Conservation (phyloP, 148 eudicot species). For the Rhododendron molle region DNA sequence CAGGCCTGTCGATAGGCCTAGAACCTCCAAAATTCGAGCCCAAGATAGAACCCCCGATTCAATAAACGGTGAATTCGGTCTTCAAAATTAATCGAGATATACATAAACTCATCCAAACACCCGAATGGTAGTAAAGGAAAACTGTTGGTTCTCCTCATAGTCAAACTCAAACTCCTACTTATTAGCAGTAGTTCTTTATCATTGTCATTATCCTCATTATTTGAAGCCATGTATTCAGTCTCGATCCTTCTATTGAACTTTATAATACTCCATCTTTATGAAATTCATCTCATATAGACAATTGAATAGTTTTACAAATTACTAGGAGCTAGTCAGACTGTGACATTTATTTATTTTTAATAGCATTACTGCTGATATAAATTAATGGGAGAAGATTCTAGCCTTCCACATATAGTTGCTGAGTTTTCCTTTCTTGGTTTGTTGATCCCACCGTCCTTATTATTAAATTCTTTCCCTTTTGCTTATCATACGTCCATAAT, state of each 20-base stretch:
- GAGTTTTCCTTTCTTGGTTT: constrained; percentile 7
- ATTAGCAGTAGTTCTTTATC: background rate
- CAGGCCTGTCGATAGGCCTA: too few relatives aligned
- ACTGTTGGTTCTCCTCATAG: background rate
- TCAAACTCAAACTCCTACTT: background rate
- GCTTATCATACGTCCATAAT: background rate
- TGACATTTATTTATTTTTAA: background rate
- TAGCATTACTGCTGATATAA: background rate
- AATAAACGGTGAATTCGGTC: too few relatives aligned
- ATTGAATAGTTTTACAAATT: background rate
- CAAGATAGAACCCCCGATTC: background rate
- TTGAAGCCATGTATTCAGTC: background rate
- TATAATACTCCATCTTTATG: background rate
- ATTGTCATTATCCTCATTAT: background rate
- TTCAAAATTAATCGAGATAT: background rate
- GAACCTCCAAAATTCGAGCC: background rate
- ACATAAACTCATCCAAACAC: too few relatives aligned
- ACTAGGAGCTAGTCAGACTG: too few relatives aligned
- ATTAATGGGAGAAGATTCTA: background rate
- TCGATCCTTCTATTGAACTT: background rate
- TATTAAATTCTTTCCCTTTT: background rate
- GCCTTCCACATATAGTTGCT: constrained; percentile 5
- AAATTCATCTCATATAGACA: background rate
- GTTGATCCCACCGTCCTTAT: background rate
- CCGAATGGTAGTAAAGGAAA: too few relatives aligned